These are phyloP conservation scores for Phyllosticta ampelicida DNA, from an alignment of 2,329 filamentous ascomycete species.

Conservation along the genomic window DNA sequence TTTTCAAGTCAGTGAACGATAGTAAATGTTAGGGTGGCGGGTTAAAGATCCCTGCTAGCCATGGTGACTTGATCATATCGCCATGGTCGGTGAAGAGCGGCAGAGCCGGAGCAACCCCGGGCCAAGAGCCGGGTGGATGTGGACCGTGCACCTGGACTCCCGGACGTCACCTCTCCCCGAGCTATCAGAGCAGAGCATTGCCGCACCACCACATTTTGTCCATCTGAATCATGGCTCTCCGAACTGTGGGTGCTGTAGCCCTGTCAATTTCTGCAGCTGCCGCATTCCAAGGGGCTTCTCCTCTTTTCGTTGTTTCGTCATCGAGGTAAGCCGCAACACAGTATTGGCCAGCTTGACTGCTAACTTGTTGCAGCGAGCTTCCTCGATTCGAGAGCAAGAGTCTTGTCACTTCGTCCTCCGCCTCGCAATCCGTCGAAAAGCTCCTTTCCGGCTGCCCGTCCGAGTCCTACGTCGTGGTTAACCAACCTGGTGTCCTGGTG, in stretches of 20 bases:
- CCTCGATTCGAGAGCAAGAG: constrained; percentile 17
- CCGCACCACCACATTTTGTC: constrained; percentile 1
- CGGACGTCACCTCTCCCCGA: background rate
- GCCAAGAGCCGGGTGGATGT: too few relatives aligned
- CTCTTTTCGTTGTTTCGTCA: constrained; percentile 81
- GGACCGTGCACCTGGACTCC: background rate
- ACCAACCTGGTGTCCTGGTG: constrained; percentile 63
- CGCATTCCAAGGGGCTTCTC: constrained; percentile 78
- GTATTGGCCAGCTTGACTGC: constrained; percentile 9
- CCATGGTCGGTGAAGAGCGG: background rate
- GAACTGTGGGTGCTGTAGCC: constrained; percentile 36
- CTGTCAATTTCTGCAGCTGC: constrained; percentile 42
- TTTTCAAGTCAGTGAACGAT: background rate
- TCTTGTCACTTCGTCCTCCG: constrained; percentile 33
- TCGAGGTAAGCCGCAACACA: constrained; percentile 45
- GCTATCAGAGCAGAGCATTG: background rate
- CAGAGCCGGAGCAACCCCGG: background rate
- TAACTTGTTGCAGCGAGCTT: constrained; percentile 20
- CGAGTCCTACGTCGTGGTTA: constrained; percentile 64
- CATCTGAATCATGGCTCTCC: constrained; percentile 30
- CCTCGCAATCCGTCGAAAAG: constrained; percentile 32
- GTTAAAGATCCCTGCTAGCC: background rate
- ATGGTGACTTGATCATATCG: background rate
- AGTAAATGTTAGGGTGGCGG: background rate
- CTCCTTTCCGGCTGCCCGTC: constrained; percentile 58